Conservation (phyloP, 2,329 filamentous ascomycete genomes). For the Myriosclerotinia duriaeana region DNA sequence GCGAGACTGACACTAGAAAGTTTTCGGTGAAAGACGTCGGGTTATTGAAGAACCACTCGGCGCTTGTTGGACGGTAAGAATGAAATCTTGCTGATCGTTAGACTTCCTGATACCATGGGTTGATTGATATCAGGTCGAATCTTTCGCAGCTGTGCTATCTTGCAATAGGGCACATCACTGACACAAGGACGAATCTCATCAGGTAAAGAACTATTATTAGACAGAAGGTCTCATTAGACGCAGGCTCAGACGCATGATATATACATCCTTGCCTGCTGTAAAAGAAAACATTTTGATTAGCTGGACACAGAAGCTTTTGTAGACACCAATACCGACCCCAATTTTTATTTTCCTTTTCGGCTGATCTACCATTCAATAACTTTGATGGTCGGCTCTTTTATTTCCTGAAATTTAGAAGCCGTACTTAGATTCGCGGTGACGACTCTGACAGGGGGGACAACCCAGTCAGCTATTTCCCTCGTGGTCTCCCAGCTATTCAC, state of each 20-base stretch:
- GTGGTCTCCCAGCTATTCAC: not conserved
- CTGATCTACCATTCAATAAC: not conserved
- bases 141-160: not conserved
- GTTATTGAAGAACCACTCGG: too few species aligned
- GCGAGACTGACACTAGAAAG: not conserved
- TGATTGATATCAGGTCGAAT: not conserved
- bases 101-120: too few species aligned
- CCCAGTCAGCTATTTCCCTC: not conserved
- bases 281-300: not conserved
- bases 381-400: not conserved
- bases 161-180: not conserved
- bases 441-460: not conserved
- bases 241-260: too few species aligned
- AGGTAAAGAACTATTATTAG: not conserved
- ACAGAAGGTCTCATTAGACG: not conserved
- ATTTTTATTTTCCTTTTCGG: not conserved
- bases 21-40: not conserved
- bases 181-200: not conserved
- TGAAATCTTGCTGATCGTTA: not conserved
- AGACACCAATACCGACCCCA: not conserved
- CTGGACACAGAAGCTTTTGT: not conserved
- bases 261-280: not conserved
- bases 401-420: not conserved
- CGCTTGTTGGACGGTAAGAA: not conserved
- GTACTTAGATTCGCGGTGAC: slow-evolving; percentile 2